Evolutionary conservation across 441 rosid genomes (phyloP), one percentile per base, ranked within the genome.

Genomic region (Aleurites moluccanus): DNA sequence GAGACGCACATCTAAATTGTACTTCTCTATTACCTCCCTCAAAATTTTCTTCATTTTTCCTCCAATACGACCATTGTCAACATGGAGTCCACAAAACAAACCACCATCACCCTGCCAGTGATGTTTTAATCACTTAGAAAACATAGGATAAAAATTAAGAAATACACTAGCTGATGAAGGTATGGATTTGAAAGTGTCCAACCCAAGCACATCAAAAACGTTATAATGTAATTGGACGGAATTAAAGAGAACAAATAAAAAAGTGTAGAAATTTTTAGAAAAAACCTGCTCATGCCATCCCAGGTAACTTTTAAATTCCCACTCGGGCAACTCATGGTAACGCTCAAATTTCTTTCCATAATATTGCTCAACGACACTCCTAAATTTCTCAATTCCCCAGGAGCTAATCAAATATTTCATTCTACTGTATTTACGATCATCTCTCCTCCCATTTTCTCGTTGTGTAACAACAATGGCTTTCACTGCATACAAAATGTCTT

Each of bases 281-380:
- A 74, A 52, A 75, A 96, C 99, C 99, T 96, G 98, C 77, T 90
- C 92, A 77, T 96, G 97, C 99, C 99, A 96, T 85, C 99, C 99
- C 87, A 96, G 83, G 83, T 89, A 87, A 88, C 99, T 91, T 84
- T 91, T 89, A 80, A 96, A 96, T 82, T 96, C 97, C 99, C 99
- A 96, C 80, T 92, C 89, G 52, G 98, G 99, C 80, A 96, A 84
- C 67, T 88, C 87, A 45, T 78, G 91, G 73, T 86, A 84, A 66
- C 97, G 90, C 85, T 92, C 93, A 78, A 93, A 93, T 76, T 91
- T 92, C 85, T 84, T 96, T 73, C 98, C 99, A 77, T 96, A 96
- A 83, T 88, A 96, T 83, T 96, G 90, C 89, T 96, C 98, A 6
- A 86, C 97, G 23, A 85, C 96, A 80, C 80, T 87, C 82, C 88